Percentiles rank a stretch among this genome's conserved stretches.
Evolutionary conservation across 2,329 filamentous ascomycete genomes (phyloP).

Genomic region (Hypoxylon sp.): DNA sequence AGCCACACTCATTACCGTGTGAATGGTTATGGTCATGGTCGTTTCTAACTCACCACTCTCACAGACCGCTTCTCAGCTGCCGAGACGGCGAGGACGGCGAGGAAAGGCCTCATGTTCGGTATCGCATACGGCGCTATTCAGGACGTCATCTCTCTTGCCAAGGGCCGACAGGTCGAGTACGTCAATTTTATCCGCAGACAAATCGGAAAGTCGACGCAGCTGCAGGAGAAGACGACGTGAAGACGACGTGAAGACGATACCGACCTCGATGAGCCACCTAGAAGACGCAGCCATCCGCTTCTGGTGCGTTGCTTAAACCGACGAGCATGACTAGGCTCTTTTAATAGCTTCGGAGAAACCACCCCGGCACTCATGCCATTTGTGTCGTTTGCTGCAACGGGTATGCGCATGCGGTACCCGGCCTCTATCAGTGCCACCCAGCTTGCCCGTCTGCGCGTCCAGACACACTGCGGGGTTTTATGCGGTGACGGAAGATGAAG

Average conservation of each 20-base stretch:
- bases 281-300: background rate
- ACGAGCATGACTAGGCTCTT: background rate
- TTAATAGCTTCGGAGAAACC: background rate
- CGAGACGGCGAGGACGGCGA: slow-evolving; percentile 79
- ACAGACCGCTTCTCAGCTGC: slow-evolving; percentile 81
- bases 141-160: slow-evolving; percentile 73
- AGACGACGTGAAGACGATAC: slow-evolving; percentile 21
- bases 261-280: background rate
- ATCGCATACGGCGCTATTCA: slow-evolving; percentile 82
- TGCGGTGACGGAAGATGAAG: slow-evolving; percentile 7
- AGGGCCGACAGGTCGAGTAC: slow-evolving; percentile 78
- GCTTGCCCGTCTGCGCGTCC: background rate
- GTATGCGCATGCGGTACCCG: slow-evolving; percentile 6
- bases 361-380: background rate
- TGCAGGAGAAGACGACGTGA: slow-evolving; percentile 33
- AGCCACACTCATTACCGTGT: background rate
- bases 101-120: slow-evolving; percentile 79
- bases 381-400: slow-evolving; percentile 2
- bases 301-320: slow-evolving; percentile 1
- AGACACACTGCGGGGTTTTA: slow-evolving; percentile 13
- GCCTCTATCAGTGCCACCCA: slow-evolving; percentile 7
- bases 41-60: slow-evolving; percentile 2
- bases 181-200: slow-evolving; percentile 69
- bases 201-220: slow-evolving; percentile 43
- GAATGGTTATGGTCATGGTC: background rate